A percentile compares a stretch with the other conserved stretches of the same genome.
phyloP scores from a whole-genome alignment of 495 filamentous ascomycete species.

The Daldinia caldariorum region DNA sequence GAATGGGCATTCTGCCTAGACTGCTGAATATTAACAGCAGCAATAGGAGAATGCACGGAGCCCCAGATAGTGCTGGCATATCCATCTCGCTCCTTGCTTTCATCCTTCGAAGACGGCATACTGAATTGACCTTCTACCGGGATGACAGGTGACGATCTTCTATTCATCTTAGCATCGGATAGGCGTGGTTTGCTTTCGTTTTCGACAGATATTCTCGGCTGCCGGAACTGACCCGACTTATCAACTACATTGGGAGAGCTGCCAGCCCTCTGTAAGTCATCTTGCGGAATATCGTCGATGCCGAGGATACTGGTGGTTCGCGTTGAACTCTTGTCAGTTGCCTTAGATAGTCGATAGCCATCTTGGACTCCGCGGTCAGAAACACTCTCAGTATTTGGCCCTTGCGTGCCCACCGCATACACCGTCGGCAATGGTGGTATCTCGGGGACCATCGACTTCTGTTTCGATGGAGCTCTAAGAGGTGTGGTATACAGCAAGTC shows the following conservation, averaged over 20 bases:
- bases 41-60: constrained; percentile 53
- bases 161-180: constrained; percentile 44
- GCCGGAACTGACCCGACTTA: constrained; percentile 53
- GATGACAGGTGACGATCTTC: constrained; percentile 53
- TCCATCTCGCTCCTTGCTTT: constrained; percentile 48
- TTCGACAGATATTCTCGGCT: constrained; percentile 50
- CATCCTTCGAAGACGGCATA: constrained; percentile 47
- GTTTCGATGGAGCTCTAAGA: constrained; percentile 49
- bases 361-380: constrained; percentile 8
- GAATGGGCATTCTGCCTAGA: constrained; percentile 47
- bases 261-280: constrained; percentile 16
- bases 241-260: constrained; percentile 48
- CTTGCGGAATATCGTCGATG: constrained; percentile 51
- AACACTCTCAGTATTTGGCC: constrained; percentile 6
- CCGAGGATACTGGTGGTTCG: constrained; percentile 53
- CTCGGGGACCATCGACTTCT: constrained; percentile 57
- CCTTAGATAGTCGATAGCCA: constrained; percentile 36
- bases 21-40: constrained; percentile 49
- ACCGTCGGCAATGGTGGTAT: constrained; percentile 52
- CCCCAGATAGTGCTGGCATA: constrained; percentile 53
- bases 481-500: constrained; percentile 58
- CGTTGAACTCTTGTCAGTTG: constrained; percentile 50
- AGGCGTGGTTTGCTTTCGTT: constrained; percentile 17
- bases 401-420: constrained; percentile 36
- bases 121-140: constrained; percentile 45